Evolutionary conservation across 495 filamentous ascomycete genomes (phyloP).

Genomic region (Arthonia radiata): DNA sequence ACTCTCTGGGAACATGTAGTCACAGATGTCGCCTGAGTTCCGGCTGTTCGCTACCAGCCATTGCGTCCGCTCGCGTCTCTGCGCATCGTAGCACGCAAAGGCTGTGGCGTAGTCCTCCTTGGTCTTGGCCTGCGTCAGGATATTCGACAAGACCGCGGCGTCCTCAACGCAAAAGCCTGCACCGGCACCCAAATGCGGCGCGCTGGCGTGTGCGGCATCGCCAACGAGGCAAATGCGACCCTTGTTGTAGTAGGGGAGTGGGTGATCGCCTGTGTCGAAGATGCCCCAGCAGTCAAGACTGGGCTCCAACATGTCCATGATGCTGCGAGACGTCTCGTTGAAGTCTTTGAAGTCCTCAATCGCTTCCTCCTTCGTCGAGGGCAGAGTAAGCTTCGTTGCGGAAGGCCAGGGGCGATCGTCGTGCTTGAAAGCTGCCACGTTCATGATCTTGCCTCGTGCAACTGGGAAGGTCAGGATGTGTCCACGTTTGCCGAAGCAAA

Average conservation of each 20-base stretch:
- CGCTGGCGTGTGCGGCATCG: constrained; percentile 18
- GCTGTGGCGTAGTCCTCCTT: no score
- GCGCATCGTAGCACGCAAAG: constrained; percentile 3
- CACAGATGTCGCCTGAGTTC: constrained; percentile 9
- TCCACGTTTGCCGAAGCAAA: constrained; percentile 17
- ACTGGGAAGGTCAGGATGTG: constrained; percentile 25
- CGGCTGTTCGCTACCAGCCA: constrained; percentile 15
- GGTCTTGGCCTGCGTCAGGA: no score
- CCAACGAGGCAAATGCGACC: constrained; percentile 8
- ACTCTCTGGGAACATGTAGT: constrained; percentile 6
- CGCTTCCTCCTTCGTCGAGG: constrained; percentile 1
- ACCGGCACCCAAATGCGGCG: constrained; percentile 27
- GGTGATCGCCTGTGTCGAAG: constrained; percentile 24
- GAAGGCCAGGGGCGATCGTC: constrained; percentile 16
- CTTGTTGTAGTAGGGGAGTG: constrained; percentile 14
- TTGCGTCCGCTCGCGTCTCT: constrained; percentile 8
- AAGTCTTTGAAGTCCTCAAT: constrained; percentile 18
- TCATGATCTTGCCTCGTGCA: constrained; percentile 18
- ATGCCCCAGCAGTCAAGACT: constrained; percentile 28
- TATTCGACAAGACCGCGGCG: constrained; percentile 18
- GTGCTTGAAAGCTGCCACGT: constrained; percentile 18
- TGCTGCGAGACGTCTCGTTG: constrained; percentile 13
- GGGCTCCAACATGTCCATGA: constrained; percentile 20
- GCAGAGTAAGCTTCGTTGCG: constrained; percentile 1
- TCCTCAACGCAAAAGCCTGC: constrained; percentile 32